Conservation (phyloP, 371 early-diverging fungal species). For the Massospora cicadina region DNA sequence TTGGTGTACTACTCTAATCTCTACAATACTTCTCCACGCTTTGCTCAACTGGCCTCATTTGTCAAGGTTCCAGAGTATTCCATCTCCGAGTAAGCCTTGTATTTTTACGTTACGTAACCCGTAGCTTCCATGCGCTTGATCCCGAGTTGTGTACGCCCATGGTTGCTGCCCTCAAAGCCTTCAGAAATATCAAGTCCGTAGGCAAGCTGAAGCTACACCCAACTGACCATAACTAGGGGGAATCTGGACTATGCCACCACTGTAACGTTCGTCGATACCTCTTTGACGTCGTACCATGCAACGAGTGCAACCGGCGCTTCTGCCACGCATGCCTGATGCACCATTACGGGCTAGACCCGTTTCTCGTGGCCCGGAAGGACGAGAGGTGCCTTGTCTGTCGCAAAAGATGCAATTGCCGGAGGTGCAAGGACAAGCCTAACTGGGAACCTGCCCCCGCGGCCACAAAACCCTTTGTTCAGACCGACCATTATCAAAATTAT, state of each 20-base stretch:
- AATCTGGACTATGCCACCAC: not conserved
- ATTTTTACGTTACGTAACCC: not conserved
- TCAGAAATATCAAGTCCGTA: not conserved
- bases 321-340: not conserved
- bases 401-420: not conserved
- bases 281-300: not conserved
- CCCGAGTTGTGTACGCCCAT: not conserved
- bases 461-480: not conserved
- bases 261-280: not conserved
- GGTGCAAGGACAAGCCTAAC: not conserved
- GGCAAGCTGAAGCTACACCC: not conserved
- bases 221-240: not conserved
- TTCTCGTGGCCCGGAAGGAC: not conserved
- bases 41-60: not conserved
- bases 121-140: not conserved
- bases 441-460: not conserved
- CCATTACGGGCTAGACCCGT: not conserved
- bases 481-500: not conserved
- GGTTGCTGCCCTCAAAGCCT: not conserved
- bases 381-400: not conserved
- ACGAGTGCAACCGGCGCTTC: not conserved
- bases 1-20: not conserved
- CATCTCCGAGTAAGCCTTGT: not conserved
- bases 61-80: not conserved
- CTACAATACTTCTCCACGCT: not conserved